These are phyloP conservation scores for Boletus smithii DNA, from an alignment of 1,284 basidiomycete species.

Conservation along the genomic window DNA sequence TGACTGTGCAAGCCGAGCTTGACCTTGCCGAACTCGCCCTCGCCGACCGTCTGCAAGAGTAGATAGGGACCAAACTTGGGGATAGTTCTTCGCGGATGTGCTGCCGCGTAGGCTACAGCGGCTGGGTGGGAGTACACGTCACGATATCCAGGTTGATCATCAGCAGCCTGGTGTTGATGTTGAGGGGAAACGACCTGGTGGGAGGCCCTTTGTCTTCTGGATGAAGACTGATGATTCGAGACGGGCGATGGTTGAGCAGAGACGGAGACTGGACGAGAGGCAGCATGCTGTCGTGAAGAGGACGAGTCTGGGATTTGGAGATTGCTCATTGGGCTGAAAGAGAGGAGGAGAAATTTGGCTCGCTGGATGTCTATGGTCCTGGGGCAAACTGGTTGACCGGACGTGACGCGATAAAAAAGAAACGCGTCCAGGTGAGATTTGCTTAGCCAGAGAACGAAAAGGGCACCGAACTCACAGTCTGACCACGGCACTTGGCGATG, in stretches of 20 bases:
- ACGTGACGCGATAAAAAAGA: not conserved
- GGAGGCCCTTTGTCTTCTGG: constrained; percentile 49
- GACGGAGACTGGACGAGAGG: constrained; percentile 40
- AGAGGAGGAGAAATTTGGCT: too few relatives aligned
- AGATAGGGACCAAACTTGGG: constrained; percentile 94
- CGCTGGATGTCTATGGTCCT: too few relatives aligned
- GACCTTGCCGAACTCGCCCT: constrained; percentile 99
- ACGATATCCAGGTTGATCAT: constrained; percentile 48
- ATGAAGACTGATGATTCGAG: constrained; percentile 36
- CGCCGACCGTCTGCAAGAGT: constrained; percentile 92
- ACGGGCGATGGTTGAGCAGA: constrained; percentile 43
- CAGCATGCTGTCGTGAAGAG: constrained; percentile 42
- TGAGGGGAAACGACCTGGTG: constrained; percentile 50
- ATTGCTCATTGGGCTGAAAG: constrained; percentile 23
- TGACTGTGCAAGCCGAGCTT: constrained; percentile 93
- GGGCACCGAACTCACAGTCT: too few relatives aligned
- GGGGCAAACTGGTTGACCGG: not conserved
- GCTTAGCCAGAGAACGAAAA: not conserved
- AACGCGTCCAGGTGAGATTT: not conserved
- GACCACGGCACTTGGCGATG: too few relatives aligned
- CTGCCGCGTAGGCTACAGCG: constrained; percentile 78
- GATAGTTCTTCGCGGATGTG: constrained; percentile 81
- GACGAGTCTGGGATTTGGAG: constrained; percentile 52
- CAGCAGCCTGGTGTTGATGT: constrained; percentile 38
- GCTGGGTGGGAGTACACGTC: constrained; percentile 85